phyloP scores from a whole-genome alignment of 2,329 filamentous ascomycete genomes.

The Aspergillus japonicus region DNA sequence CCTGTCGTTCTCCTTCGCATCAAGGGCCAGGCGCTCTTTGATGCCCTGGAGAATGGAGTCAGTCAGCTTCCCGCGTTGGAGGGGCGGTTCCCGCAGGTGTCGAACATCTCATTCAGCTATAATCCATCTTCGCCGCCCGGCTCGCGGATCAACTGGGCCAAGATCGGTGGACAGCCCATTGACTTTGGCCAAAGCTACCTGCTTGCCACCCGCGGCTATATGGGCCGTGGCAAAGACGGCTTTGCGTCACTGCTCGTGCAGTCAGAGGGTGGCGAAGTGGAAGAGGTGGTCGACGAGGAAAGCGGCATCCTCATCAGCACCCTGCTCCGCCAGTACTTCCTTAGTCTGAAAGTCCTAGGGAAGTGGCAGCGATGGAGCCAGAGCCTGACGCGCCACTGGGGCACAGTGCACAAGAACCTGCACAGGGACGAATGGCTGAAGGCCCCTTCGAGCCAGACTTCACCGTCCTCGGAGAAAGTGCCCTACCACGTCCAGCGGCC shows the following conservation, averaged over 20 bases:
- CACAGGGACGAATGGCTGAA: constrained; percentile 53
- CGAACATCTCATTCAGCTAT: constrained; percentile 74
- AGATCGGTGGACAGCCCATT: constrained; percentile 61
- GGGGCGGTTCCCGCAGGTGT: constrained; percentile 82
- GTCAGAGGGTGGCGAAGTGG: constrained; percentile 71
- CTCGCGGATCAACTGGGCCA: constrained; percentile 62
- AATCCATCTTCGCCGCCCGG: constrained; percentile 62
- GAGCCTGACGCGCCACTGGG: constrained; percentile 65
- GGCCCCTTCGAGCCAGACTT: constrained; percentile 36
- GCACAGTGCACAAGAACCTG: constrained; percentile 61
- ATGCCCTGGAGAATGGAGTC: constrained; percentile 82
- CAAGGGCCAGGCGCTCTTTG: constrained; percentile 68
- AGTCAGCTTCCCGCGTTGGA: constrained; percentile 79
- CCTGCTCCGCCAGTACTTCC: constrained; percentile 86
- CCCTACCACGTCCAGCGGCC: constrained; percentile 21
- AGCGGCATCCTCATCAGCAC: constrained; percentile 83
- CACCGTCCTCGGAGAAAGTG: constrained; percentile 28
- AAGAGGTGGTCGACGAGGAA: constrained; percentile 80
- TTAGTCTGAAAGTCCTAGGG: constrained; percentile 77
- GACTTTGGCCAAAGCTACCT: constrained; percentile 65
- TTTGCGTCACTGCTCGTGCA: constrained; percentile 73
- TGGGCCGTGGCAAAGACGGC: constrained; percentile 84
- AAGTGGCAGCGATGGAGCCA: constrained; percentile 72
- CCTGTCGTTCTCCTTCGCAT: constrained; percentile 76
- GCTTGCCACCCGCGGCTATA: constrained; percentile 80